Percentiles rank a stretch among this genome's conserved stretches.
phyloP scores from a whole-genome alignment of 2,329 filamentous ascomycete species.

The Colletotrichum chlorophyti region DNA sequence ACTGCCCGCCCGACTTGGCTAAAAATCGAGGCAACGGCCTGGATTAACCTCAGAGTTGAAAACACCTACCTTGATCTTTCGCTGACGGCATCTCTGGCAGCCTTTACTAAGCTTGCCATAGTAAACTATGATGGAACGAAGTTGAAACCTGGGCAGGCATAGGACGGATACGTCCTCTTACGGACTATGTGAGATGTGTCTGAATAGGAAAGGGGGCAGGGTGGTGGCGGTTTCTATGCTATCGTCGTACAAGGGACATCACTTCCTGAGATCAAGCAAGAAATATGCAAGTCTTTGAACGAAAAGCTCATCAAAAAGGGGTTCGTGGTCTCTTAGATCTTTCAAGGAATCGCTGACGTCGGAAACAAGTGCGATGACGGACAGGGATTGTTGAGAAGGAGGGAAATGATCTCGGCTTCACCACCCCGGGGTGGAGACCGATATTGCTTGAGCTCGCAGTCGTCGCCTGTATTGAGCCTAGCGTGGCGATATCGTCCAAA shows the following conservation, averaged over 20 bases:
- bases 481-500: not conserved
- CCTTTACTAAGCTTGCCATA: slow-evolving; percentile 34
- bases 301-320: no score
- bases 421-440: not conserved
- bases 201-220: no score
- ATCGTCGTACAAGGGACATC: no score
- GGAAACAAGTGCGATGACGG: no score
- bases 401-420: not conserved
- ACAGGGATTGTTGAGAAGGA: not conserved
- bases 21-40: not conserved
- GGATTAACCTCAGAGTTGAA: no score
- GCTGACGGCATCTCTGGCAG: slow-evolving; percentile 35
- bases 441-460: slow-evolving; percentile 24
- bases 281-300: no score
- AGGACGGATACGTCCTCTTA: not conserved
- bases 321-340: no score
- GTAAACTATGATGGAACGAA: slow-evolving; percentile 30
- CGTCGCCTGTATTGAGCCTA: slow-evolving; percentile 21
- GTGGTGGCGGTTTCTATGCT: no score
- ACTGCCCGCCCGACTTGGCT: slow-evolving; percentile 23
- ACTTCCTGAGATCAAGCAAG: no score
- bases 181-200: not conserved
- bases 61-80: slow-evolving; percentile 34
- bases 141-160: not conserved
- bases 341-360: no score